phyloP scores from a whole-genome alignment of 2,329 filamentous ascomycete species.

The Ophiostoma angusticollis region DNA sequence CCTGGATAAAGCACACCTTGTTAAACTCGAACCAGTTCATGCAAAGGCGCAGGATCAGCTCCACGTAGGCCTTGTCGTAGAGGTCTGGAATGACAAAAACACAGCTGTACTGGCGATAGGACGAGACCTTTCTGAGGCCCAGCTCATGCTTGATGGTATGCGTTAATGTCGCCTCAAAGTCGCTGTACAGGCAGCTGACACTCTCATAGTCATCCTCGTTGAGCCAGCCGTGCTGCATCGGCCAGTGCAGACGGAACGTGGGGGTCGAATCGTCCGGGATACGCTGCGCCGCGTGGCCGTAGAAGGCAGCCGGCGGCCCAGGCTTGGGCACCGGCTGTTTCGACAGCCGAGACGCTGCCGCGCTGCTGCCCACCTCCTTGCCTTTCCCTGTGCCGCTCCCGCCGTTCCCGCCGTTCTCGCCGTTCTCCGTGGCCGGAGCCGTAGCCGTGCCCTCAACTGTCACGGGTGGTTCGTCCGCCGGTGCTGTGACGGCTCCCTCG shows the following conservation, averaged over 20 bases:
- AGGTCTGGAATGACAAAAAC: conserved; percentile 96
- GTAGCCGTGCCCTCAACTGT: conserved; percentile 51
- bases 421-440: not conserved
- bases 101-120: conserved; percentile 84
- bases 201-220: conserved; percentile 82
- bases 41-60: conserved; percentile 69
- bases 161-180: conserved; percentile 78
- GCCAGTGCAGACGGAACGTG: conserved; percentile 88
- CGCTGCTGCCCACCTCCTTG: not conserved
- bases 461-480: conserved; percentile 1
- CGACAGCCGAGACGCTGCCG: not conserved
- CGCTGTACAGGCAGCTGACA: conserved; percentile 68
- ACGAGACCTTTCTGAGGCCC: conserved; percentile 60
- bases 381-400: not conserved
- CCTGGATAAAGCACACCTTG: conserved; percentile 86
- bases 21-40: conserved; percentile 84
- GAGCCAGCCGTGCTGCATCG: conserved; percentile 71
- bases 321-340: not conserved
- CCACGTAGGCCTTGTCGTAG: conserved; percentile 89
- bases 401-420: not conserved
- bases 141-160: conserved; percentile 78
- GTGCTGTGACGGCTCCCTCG: not conserved
- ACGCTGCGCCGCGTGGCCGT: conserved; percentile 68
- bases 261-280: conserved; percentile 83
- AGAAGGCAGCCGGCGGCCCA: conserved; percentile 50